A percentile compares a stretch with the other conserved stretches of the same genome.
These are phyloP conservation scores for Knufia petricola DNA, from an alignment of 2,329 filamentous ascomycete genomes.

Conservation along the genomic window DNA sequence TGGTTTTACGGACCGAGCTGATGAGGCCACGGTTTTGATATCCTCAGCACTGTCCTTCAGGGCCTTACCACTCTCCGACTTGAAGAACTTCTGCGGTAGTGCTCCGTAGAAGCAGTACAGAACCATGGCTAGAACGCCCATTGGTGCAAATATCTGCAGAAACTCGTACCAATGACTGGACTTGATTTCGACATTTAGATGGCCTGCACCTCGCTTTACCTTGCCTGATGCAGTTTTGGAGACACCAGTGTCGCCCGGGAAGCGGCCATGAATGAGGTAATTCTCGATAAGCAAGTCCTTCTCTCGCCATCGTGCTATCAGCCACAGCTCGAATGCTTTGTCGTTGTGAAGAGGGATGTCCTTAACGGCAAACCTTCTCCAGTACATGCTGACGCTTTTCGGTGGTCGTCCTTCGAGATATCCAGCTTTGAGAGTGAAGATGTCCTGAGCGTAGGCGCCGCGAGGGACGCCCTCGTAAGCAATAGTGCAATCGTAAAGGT, in stretches of 20 bases:
- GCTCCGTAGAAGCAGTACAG: constrained; percentile 27
- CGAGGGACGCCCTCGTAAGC: constrained; percentile 28
- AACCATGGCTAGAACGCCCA: constrained; percentile 26
- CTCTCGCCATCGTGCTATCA: constrained; percentile 70
- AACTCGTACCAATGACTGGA: constrained; percentile 28
- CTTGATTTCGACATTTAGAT: constrained; percentile 27
- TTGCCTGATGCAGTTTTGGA: constrained; percentile 37
- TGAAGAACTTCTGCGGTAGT: constrained; percentile 23
- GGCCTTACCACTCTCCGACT: constrained; percentile 21
- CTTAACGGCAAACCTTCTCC: constrained; percentile 64
- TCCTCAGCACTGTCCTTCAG: constrained; percentile 17
- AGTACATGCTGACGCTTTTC: constrained; percentile 84
- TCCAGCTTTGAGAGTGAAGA: constrained; percentile 66
- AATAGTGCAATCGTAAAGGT: constrained; percentile 59
- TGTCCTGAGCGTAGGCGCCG: constrained; percentile 67
- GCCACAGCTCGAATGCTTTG: constrained; percentile 64
- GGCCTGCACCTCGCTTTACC: constrained; percentile 23
- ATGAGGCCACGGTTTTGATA: constrained; percentile 15
- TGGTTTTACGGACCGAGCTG: constrained; percentile 11
- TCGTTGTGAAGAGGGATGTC: constrained; percentile 64
- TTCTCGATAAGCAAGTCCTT: constrained; percentile 77
- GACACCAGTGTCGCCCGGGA: constrained; percentile 55
- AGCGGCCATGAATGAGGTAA: constrained; percentile 59
- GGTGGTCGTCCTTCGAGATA: constrained; percentile 74
- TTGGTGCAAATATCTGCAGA: constrained; percentile 27